Base-by-base conservation (phyloP, 2,329 filamentous ascomycete genomes). In the Trichoderma semiorbis region DNA sequence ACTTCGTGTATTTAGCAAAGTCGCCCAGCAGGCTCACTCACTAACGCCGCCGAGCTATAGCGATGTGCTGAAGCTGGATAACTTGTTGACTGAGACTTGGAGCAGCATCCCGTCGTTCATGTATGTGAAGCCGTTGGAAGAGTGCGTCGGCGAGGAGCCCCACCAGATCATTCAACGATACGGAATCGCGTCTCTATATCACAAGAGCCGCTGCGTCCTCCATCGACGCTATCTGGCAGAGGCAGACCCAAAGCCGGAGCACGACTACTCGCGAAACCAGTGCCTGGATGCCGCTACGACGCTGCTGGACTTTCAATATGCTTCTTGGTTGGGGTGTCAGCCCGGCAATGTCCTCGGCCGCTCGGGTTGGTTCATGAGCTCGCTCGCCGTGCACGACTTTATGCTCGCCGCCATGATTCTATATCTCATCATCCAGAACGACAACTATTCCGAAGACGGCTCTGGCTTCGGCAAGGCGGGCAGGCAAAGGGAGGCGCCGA, bases 341-440 rank as follows among this genome's bases (percentile, higher is more conserved):
- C 87, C 88, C 0, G 88, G 88, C 1, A 86, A 86, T 7, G 80
- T 87, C 30, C 79, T 91, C 16, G 81, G 83, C 73, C 80, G 83
- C 34, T 84, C 86, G 47, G 83, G 84, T 6, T 90, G 88, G 86
- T 89, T 90, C 74, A 78, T 90, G 24, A 86, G 85, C 3, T 87
- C 86, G 0, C 79, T 91, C 5, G 84, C 86, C 12, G 84, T 88
- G 66, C 88, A 90, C 65, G 89, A 91, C 76, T 91, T 88, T 65
- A 80, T 91, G 66, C 83, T 91, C 3, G 88, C 89, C 0, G 85
- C 87, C 69, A 89, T 89, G 84, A 84, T 91, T 16, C 76, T 91
- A 4, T 90, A 87, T 73, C 79, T 91, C 21, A 79, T 85, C 21
- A 76, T 85, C 28, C 83, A 84, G 73, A 84, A 83, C 75, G 80